A percentile compares a stretch with the other conserved stretches of the same genome.
Conservation (phyloP, 148 eudicot species). For the Salicornia ramosissima region DNA sequence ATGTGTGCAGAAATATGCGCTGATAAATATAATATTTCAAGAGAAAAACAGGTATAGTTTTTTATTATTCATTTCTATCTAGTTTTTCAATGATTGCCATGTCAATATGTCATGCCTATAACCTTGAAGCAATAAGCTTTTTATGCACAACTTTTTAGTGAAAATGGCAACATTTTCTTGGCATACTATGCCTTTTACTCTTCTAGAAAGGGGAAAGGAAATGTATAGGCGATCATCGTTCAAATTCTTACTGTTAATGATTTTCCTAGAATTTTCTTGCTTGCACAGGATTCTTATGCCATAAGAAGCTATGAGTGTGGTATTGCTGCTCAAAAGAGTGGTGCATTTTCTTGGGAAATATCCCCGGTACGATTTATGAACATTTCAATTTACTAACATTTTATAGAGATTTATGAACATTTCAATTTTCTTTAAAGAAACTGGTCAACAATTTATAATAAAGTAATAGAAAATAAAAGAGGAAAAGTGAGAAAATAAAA, state of each 20-base stretch:
- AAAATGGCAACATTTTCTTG: background rate
- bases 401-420: too few relatives aligned
- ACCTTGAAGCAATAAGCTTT: background rate
- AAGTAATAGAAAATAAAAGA: too few relatives aligned
- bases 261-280: conserved; percentile 6
- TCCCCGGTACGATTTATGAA: conserved; percentile 60
- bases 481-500: too few relatives aligned
- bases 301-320: conserved; percentile 83
- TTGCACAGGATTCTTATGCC: conserved; percentile 78
- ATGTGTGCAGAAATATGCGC: conserved; percentile 92
- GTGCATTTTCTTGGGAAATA: conserved; percentile 93
- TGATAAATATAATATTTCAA: conserved; percentile 50
- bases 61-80: too few relatives aligned
- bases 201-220: background rate
- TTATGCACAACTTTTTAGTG: too few relatives aligned
- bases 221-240: background rate
- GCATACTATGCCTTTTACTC: background rate
- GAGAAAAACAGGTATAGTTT: conserved; percentile 71
- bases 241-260: background rate
- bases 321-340: conserved; percentile 68
- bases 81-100: too few relatives aligned
- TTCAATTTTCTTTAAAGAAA: too few relatives aligned
- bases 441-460: too few relatives aligned
- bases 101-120: background rate
- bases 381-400: too few relatives aligned